These are phyloP conservation scores for Penicillium pancosmium DNA, from an alignment of 495 filamentous ascomycete genomes.

Conservation along the genomic window DNA sequence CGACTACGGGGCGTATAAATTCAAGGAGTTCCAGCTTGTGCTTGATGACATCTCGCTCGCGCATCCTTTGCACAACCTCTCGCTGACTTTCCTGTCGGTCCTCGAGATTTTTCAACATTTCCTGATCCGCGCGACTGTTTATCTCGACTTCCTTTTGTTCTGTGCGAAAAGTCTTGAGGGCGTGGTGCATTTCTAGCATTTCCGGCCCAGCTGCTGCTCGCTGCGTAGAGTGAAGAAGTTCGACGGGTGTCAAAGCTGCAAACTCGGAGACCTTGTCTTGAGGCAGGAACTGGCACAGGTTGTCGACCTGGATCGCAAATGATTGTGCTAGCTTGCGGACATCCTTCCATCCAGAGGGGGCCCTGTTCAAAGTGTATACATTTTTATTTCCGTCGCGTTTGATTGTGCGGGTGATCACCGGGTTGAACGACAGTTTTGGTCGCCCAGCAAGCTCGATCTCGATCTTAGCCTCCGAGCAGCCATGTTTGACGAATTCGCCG, in stretches of 20 bases:
- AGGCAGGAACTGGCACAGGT: constrained; percentile 95
- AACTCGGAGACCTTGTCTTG: constrained; percentile 97
- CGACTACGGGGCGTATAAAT: constrained; percentile 62
- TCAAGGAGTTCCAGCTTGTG: constrained; percentile 67
- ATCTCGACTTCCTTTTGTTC: constrained; percentile 67
- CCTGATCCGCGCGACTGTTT: constrained; percentile 59
- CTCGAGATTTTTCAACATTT: constrained; percentile 66
- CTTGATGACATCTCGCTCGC: constrained; percentile 71
- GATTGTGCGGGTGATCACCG: constrained; percentile 74
- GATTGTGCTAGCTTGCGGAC: constrained; percentile 66
- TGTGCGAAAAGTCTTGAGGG: constrained; percentile 69
- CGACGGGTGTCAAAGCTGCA: constrained; percentile 78
- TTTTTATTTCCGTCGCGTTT: constrained; percentile 78
- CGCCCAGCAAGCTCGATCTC: constrained; percentile 82
- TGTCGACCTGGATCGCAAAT: constrained; percentile 92
- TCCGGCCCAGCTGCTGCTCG: constrained; percentile 80
- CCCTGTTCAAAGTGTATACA: constrained; percentile 71
- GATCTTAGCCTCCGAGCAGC: constrained; percentile 71
- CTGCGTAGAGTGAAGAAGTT: constrained; percentile 83
- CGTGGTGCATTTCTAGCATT: constrained; percentile 77
- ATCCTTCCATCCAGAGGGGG: constrained; percentile 54
- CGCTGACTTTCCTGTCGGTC: constrained; percentile 74
- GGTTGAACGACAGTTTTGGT: constrained; percentile 56
- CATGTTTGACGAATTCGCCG: constrained; percentile 93
- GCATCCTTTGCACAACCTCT: constrained; percentile 81